Evolutionary conservation across 192 early-diverging fungal genomes (phyloP), one percentile per base, ranked within the genome.

Genomic region (Rhizophagus clarus): DNA sequence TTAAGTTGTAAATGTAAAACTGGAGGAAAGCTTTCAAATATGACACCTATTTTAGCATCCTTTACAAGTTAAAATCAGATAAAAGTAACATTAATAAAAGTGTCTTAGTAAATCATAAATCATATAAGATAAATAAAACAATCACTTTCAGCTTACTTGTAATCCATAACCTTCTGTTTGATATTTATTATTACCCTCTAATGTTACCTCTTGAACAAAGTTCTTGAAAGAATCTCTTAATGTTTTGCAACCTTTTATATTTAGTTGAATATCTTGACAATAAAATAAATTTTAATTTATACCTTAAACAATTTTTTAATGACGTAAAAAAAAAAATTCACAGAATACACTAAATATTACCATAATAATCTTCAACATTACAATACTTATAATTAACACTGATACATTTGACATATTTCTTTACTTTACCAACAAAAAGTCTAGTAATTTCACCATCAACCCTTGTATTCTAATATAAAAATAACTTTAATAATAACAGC

Each of bases 141-240:
- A 40, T 40, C 8, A 40, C 1, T 40, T 40, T 32, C 32, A 40
- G 7, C 40, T 4, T 40, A 79, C 81, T 81, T 98, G 98, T 70
- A 98, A 87, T 2, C 96, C 98, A 84, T 91, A 87, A 8, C 95
- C 96, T 84, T 99, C 97, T 24, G 96, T 96, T 81, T 88, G 85
- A 80, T 99, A 99, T 86, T 95, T 95, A 88, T 99, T 99, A 26
- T 99, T 97, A 34, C 97, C 98, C 74, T 98, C 96, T 34, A 99
- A 86, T 42, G 88, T 96, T 84, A 98, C 98, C 56, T 96, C 94
- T 47, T 90, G 88, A 69, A 94, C 89, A 83, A 97, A 98, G 74
- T 97, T 92, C 62, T 85, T 90, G 82, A 99, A 99, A 7, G 96
- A 98, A 32, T 96, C 97, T 40, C 87, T 77, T 61, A 99, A 84